Conservation (phyloP, 768 basidiomycete species). For the Pholiota conissans region DNA sequence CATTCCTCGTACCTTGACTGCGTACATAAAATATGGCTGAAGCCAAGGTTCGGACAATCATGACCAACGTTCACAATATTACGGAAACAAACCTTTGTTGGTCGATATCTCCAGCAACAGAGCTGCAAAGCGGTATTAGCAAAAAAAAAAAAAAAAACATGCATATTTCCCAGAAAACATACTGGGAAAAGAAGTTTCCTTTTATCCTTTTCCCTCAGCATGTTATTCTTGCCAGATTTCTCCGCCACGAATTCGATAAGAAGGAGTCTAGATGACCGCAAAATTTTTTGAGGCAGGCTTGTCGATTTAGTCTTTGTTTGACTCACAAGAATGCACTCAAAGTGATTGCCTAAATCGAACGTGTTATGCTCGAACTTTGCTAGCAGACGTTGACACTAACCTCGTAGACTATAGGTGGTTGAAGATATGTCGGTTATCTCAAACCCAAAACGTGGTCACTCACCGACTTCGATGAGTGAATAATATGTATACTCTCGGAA, state of each 20-base stretch:
- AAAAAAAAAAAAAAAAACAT: not conserved
- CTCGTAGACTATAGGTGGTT: conserved; percentile 58
- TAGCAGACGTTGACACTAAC: conserved; percentile 32
- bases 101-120: conserved; percentile 82
- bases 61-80: not conserved
- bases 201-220: conserved; percentile 80
- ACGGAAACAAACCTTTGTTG: conserved; percentile 60
- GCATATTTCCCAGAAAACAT: conserved; percentile 13
- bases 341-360: conserved; percentile 60
- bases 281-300: conserved; percentile 45
- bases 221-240: conserved; percentile 61
- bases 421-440: not conserved
- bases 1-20: conserved; percentile 61
- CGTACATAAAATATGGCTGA: conserved; percentile 87
- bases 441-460: conserved; percentile 2
- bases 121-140: conserved; percentile 44
- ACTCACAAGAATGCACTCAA: conserved; percentile 83
- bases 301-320: not conserved
- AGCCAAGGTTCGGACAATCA: not conserved
- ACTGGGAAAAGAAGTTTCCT: conserved; percentile 65
- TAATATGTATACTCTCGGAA: conserved; percentile 75
- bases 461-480: conserved; percentile 47
- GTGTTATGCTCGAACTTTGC: not conserved
- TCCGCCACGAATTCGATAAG: conserved; percentile 78
- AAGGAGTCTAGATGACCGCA: conserved; percentile 13